These are phyloP conservation scores for Cyathus striatus DNA, from an alignment of 768 basidiomycete species.

Conservation along the genomic window DNA sequence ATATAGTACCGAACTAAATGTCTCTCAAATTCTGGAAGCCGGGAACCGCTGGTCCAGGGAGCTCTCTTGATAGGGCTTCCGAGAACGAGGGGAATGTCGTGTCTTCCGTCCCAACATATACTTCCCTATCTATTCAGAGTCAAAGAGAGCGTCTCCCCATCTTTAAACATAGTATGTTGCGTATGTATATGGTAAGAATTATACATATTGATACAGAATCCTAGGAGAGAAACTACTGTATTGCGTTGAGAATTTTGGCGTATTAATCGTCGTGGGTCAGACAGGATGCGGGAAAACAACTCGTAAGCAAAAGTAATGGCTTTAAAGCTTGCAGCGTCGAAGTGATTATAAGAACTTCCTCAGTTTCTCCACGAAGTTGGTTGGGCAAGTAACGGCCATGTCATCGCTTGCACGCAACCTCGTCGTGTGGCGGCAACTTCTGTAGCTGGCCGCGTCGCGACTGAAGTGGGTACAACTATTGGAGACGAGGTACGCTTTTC, in stretches of 20 bases:
- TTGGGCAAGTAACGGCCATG: conserved; percentile 80
- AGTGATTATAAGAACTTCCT: conserved; percentile 67
- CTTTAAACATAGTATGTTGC: conserved; percentile 72
- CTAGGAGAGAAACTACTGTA: conserved; percentile 45
- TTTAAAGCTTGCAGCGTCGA: conserved; percentile 9
- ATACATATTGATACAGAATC: conserved; percentile 1
- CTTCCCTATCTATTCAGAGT: conserved; percentile 58
- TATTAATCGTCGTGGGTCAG: conserved; percentile 87
- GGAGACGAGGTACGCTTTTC: conserved; percentile 72
- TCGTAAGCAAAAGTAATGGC: conserved; percentile 47
- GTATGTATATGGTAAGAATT: not conserved
- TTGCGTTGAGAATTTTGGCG: conserved; percentile 77
- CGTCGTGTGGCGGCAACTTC: conserved; percentile 93
- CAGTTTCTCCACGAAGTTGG: conserved; percentile 92
- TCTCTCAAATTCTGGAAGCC: conserved; percentile 86
- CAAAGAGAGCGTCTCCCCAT: conserved; percentile 87
- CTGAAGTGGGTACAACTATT: conserved; percentile 84
- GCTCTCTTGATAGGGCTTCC: conserved; percentile 78
- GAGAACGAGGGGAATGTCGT: conserved; percentile 72
- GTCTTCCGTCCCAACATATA: conserved; percentile 53
- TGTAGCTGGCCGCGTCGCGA: conserved; percentile 84
- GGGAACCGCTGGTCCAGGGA: conserved; percentile 79
- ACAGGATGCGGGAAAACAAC: conserved; percentile 99
- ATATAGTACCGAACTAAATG: no score
- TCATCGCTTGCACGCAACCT: conserved; percentile 92